A percentile compares a stretch with the other conserved stretches of the same genome.
Conservation (phyloP, 257 asterid species). For the Ocimum tenuiflorum region DNA sequence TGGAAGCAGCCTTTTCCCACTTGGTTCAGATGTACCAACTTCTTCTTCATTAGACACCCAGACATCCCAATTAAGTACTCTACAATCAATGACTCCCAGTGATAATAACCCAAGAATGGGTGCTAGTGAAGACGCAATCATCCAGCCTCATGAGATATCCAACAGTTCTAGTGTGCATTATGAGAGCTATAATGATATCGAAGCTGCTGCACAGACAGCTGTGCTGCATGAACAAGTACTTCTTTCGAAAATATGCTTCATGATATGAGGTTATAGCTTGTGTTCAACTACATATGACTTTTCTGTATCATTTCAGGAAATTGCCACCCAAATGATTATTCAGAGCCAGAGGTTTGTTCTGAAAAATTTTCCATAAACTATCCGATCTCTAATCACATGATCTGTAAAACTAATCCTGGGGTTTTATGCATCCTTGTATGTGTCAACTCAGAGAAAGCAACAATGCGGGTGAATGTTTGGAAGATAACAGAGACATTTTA, state of each 20-base stretch:
- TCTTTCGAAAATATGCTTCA: slow-evolving; percentile 1
- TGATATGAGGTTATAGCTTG: slow-evolving; percentile 9
- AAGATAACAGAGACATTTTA: slow-evolving; percentile 51
- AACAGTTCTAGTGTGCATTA: slow-evolving; percentile 31
- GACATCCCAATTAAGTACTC: slow-evolving; percentile 12
- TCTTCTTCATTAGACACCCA: slow-evolving; percentile 12
- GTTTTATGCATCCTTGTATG: slow-evolving; percentile 13
- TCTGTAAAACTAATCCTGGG: slow-evolving; percentile 5
- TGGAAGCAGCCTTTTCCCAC: slow-evolving; percentile 33
- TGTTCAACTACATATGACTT: slow-evolving; percentile 11
- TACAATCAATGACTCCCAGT: neutral
- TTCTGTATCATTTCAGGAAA: slow-evolving; percentile 53
- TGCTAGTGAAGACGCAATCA: slow-evolving; percentile 11
- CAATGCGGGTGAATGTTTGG: slow-evolving; percentile 35
- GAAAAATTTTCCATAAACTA: neutral
- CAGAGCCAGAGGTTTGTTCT: slow-evolving; percentile 71
- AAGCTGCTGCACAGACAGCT: slow-evolving; percentile 68
- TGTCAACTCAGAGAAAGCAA: slow-evolving; percentile 52
- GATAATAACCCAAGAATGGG: neutral
- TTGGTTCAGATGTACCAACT: slow-evolving; percentile 25
- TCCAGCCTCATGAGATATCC: slow-evolving; percentile 22
- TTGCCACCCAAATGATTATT: slow-evolving; percentile 72
- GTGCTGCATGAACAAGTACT: slow-evolving; percentile 82
- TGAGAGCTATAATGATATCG: slow-evolving; percentile 44
- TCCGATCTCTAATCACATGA: neutral